Evolutionary conservation across 2,329 filamentous ascomycete species (phyloP).

Genomic region (Pseudogymnoascus sp.): DNA sequence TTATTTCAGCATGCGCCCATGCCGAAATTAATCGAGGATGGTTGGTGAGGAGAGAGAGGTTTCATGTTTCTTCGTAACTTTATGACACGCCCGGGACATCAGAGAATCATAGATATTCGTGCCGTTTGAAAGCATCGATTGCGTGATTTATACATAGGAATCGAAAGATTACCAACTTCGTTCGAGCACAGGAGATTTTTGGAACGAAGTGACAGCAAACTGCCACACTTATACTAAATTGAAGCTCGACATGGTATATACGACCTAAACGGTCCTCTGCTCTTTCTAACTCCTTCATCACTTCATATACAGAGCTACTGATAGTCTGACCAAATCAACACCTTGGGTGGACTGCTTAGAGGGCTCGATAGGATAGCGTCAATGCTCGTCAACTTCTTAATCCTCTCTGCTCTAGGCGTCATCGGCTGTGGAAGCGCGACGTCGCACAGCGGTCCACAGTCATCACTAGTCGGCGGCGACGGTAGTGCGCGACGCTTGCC

Average conservation of each 20-base stretch:
- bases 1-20: no score
- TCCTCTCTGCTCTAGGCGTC: constrained; percentile 19
- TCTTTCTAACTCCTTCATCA: background rate
- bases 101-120: background rate
- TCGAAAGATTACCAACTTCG: background rate
- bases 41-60: background rate
- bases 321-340: background rate
- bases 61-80: background rate
- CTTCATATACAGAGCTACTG: background rate
- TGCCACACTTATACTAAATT: constrained; percentile 3
- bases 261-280: background rate
- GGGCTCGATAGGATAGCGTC: constrained; percentile 18
- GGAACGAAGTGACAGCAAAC: background rate
- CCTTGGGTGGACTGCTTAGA: background rate
- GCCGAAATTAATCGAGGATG: no score
- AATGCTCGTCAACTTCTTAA: constrained; percentile 23
- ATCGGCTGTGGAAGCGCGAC: background rate
- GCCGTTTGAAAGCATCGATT: background rate
- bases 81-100: background rate
- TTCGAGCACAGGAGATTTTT: background rate
- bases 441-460: background rate
- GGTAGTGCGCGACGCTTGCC: constrained; percentile 11
- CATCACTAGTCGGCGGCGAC: constrained; percentile 17
- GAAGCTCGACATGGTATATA: background rate
- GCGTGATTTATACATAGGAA: background rate